phyloP scores from a whole-genome alignment of 345 rosid species.

The Eucalyptus regnans region DNA sequence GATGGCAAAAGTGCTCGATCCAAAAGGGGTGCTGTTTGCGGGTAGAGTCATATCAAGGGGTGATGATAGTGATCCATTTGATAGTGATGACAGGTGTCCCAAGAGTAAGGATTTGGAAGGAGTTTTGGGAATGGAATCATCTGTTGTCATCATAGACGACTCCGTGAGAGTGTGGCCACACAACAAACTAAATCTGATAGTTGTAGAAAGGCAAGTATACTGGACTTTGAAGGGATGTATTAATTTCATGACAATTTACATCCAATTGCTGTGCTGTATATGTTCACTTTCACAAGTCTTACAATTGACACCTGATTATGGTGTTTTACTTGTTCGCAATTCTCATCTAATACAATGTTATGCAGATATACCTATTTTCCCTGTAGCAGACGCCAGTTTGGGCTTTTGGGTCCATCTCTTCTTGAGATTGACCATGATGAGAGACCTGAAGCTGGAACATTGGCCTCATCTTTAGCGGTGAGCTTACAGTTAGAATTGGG shows the following conservation, averaged over 20 bases:
- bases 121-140: slow-evolving; percentile 96
- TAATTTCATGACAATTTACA: background rate
- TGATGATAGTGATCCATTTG: slow-evolving; percentile 78
- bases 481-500: slow-evolving; percentile 7
- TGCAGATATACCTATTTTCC: slow-evolving; percentile 95
- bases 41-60: slow-evolving; percentile 98
- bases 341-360: background rate
- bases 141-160: slow-evolving; percentile 91
- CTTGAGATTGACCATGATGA: slow-evolving; percentile 97
- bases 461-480: slow-evolving; percentile 92
- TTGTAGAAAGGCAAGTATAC: slow-evolving; percentile 70
- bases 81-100: slow-evolving; percentile 85
- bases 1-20: slow-evolving; percentile 99
- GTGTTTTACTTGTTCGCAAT: background rate
- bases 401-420: slow-evolving; percentile 94
- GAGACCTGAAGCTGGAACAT: slow-evolving; percentile 93
- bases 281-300: background rate
- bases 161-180: slow-evolving; percentile 98
- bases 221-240: background rate
- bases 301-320: background rate
- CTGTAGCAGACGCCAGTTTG: slow-evolving; percentile 95
- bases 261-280: background rate
- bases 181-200: slow-evolving; percentile 82
- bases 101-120: slow-evolving; percentile 99
- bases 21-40: slow-evolving; percentile 69